Evolutionary conservation across 768 basidiomycete species (phyloP), one percentile per base, ranked within the genome.

Genomic region (Sporobolomyces roseus): DNA sequence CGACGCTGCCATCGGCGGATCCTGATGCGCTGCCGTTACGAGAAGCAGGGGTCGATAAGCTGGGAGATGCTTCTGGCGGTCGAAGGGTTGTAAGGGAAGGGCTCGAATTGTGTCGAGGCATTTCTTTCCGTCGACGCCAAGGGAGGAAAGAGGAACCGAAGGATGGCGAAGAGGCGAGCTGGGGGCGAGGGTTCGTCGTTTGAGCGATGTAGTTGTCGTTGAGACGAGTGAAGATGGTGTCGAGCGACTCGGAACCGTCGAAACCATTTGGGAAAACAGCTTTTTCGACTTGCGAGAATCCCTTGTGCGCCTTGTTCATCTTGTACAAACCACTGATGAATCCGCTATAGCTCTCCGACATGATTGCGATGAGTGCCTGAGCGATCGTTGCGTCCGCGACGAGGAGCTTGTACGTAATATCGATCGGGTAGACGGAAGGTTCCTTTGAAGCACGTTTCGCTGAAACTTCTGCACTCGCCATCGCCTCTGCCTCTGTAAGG

Each of bases 271-370:
- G 72, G 48, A 66, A 73, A 19, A 73, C 72, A 21, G 64, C 52
- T 61, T 64, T 61, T 13, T 49, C 33, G 49, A 43, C 21, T 1
- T 41, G 7, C 14, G 4, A 21, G 55, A 59, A 52, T 2, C 52
- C 64, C 29, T 66, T 66, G 65, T 73, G 65, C 10, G 61, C 46
- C 25, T 43, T 60, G 27, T 73, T 73, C 46, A 73, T 58, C 61
- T 73, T 73, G 50, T 35, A 73, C 27, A 73, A 21, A n/a, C 68
- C 72, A 33, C 52, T 45, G 25, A 50, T 58, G 46, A 66, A 66
- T 49, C 66, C 62, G 13, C 54, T 33, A 53, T 72, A 72, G 9
- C 36, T 49, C 38, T 72, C 70, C 45, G 29, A 25, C n/a, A 72
- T 29, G 25, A 68, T 65, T 25, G 68, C 60, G 12, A 63, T 41